These are phyloP conservation scores for Kazachstania sp. DNA, from an alignment of 1,139 yeast species.

Conservation along the genomic window DNA sequence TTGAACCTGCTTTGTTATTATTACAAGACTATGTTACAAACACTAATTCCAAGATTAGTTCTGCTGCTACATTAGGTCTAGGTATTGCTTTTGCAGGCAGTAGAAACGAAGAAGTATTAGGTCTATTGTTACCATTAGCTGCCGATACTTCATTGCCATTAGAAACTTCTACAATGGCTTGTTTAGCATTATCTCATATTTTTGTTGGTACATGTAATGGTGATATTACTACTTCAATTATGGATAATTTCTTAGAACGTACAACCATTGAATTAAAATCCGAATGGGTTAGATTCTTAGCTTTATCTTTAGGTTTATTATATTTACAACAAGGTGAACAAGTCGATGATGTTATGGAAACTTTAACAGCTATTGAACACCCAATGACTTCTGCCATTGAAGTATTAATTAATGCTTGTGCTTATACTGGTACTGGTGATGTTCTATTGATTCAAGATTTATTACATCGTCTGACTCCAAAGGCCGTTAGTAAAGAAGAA, in stretches of 20 bases:
- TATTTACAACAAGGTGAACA: conserved; percentile 93
- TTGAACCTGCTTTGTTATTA: conserved; percentile 83
- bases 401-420: conserved; percentile 85
- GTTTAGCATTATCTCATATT: conserved; percentile 86
- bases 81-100: conserved; percentile 97
- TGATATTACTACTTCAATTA: conserved; percentile 80
- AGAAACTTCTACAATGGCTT: conserved; percentile 79
- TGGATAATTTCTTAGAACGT: conserved; percentile 85
- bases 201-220: conserved; percentile 96
- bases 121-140: conserved; percentile 73
- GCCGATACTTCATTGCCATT: conserved; percentile 69
- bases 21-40: conserved; percentile 70
- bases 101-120: conserved; percentile 73
- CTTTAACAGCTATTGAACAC: conserved; percentile 91
- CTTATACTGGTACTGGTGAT: conserved; percentile 97
- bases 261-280: conserved; percentile 67
- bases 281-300: conserved; percentile 84
- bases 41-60: conserved; percentile 47
- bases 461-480: conserved; percentile 77
- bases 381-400: conserved; percentile 86
- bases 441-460: conserved; percentile 90
- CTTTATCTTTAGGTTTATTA: conserved; percentile 83
- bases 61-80: conserved; percentile 81
- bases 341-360: conserved; percentile 90
- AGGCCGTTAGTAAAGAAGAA: conserved; percentile 37